A percentile compares a stretch with the other conserved stretches of the same genome.
Evolutionary conservation across 805 yeast species (phyloP).

Genomic region (Zygosaccharomyces rouxii): DNA sequence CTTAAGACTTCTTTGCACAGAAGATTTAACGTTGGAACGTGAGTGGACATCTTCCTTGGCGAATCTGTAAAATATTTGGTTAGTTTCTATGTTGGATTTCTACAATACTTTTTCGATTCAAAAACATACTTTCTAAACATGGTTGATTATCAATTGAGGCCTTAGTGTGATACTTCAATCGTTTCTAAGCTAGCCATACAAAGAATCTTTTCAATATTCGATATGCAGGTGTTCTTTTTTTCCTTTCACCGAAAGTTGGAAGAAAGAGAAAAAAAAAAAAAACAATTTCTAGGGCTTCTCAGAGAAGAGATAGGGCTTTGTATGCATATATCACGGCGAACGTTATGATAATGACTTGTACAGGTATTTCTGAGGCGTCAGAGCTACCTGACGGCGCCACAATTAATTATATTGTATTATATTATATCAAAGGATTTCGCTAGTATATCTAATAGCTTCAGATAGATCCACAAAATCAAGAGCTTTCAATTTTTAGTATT

Average conservation of each 20-base stretch:
- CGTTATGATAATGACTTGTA: background rate
- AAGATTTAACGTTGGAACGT: slow-evolving; percentile 85
- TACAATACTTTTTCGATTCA: background rate
- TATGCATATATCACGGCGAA: background rate
- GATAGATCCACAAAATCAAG: background rate
- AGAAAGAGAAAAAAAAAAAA: background rate
- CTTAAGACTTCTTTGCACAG: slow-evolving; percentile 88
- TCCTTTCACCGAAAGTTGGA: background rate
- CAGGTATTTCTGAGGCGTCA: background rate
- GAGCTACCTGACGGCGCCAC: background rate
- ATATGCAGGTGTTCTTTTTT: background rate
- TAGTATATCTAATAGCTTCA: background rate
- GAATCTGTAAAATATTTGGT: slow-evolving; percentile 41
- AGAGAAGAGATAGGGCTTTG: background rate
- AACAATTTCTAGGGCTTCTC: background rate
- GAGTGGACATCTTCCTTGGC: slow-evolving; percentile 84
- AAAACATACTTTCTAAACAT: slow-evolving; percentile 6
- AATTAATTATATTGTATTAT: background rate
- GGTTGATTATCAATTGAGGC: background rate
- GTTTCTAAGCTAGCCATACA: background rate
- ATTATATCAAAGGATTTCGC: background rate
- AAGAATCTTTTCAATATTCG: background rate
- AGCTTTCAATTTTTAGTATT: background rate
- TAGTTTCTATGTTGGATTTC: background rate
- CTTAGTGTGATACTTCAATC: background rate